Evolutionary conservation across 495 filamentous ascomycete genomes (phyloP).

Genomic region (Bombardia bombarda): DNA sequence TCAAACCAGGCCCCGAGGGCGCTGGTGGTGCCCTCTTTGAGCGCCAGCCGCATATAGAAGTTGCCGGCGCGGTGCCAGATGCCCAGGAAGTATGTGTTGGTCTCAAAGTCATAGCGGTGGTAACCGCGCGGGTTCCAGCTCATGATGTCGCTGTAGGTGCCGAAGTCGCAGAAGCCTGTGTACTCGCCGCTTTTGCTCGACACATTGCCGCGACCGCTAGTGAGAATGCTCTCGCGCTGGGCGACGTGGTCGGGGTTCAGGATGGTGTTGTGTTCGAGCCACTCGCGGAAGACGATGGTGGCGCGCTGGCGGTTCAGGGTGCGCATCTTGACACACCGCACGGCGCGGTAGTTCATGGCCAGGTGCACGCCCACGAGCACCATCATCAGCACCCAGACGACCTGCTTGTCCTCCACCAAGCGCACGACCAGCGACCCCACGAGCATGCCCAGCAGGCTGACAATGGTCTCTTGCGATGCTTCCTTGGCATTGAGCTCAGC

Average conservation of each 20-base stretch:
- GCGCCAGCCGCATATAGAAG: slow-evolving; percentile 47
- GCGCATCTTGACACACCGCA: slow-evolving; percentile 72
- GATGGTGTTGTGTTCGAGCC: slow-evolving; percentile 42
- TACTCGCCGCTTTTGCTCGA: slow-evolving; percentile 38
- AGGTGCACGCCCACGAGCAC: slow-evolving; percentile 68
- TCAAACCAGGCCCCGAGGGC: slow-evolving; percentile 70
- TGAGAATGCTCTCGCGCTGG: slow-evolving; percentile 63
- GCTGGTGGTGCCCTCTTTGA: slow-evolving; percentile 51
- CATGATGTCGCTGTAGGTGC: slow-evolving; percentile 32
- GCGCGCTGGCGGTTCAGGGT: slow-evolving; percentile 85
- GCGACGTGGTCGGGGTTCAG: slow-evolving; percentile 59
- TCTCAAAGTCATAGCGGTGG: slow-evolving; percentile 43
- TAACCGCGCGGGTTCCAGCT: slow-evolving; percentile 28
- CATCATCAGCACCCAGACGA: slow-evolving; percentile 71
- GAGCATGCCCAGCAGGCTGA: slow-evolving; percentile 85
- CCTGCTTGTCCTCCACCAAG: slow-evolving; percentile 55
- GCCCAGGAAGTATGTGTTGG: slow-evolving; percentile 49
- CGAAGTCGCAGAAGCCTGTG: slow-evolving; percentile 36
- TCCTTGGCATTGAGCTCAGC: slow-evolving; percentile 95
- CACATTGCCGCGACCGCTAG: slow-evolving; percentile 33
- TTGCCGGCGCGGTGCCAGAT: slow-evolving; percentile 31
- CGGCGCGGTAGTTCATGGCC: slow-evolving; percentile 75
- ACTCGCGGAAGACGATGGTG: slow-evolving; percentile 64
- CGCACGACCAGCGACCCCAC: slow-evolving; percentile 76
- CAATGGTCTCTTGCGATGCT: slow-evolving; percentile 91